phyloP scores from a whole-genome alignment of 257 asterid genomes.

The Ilex asprella region DNA sequence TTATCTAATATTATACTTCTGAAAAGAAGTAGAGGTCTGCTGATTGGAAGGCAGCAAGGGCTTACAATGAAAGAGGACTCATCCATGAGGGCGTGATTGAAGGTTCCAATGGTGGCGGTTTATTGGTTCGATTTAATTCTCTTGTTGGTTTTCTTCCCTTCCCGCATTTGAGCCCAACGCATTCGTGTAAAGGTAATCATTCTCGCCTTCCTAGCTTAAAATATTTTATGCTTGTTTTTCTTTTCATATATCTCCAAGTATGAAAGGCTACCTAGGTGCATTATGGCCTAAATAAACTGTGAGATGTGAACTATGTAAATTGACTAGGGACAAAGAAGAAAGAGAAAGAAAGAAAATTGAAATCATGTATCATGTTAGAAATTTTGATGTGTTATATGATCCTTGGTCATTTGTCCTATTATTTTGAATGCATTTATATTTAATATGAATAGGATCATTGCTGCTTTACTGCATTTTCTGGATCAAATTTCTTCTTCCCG shows the following conservation, averaged over 20 bases:
- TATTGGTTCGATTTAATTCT: constrained; percentile 74
- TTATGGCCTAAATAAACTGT: no score
- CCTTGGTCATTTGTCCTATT: no score
- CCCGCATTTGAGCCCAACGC: constrained; percentile 76
- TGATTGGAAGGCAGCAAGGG: constrained; percentile 87
- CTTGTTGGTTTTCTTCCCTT: constrained; percentile 90
- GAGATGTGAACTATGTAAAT: no score
- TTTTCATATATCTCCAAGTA: background rate
- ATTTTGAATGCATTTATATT: no score
- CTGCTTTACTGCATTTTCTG: background rate
- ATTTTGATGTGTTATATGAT: no score
- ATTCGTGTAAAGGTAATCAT: constrained; percentile 71
- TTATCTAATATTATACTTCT: constrained; percentile 34
- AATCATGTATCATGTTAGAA: no score
- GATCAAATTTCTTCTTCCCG: no score
- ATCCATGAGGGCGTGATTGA: constrained; percentile 63
- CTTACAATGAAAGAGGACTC: constrained; percentile 54
- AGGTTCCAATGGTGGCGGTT: constrained; percentile 79
- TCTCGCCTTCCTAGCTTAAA: background rate
- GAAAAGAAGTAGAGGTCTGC: constrained; percentile 99
- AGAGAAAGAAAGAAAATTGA: no score
- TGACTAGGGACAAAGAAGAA: no score
- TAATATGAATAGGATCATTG: background rate
- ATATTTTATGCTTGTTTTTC: background rate
- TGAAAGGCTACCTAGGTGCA: no score